These are phyloP conservation scores for Tuctoria greenei DNA, from an alignment of 176 grass and related monocot species.

Conservation along the genomic window DNA sequence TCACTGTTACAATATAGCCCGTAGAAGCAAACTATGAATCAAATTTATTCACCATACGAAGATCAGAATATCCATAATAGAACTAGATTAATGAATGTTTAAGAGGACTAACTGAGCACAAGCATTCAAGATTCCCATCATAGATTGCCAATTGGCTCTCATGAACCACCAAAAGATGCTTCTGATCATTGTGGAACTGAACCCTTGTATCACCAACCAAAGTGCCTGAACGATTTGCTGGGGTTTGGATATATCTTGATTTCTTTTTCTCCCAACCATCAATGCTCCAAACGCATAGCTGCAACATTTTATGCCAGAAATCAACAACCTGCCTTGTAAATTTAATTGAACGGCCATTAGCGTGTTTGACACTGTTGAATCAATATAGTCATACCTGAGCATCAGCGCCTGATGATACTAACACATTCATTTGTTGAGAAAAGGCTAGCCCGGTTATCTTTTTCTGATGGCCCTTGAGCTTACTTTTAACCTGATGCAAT, in stretches of 20 bases:
- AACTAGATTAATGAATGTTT: conserved; percentile 7
- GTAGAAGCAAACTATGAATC: not conserved
- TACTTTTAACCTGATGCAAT: conserved; percentile 74
- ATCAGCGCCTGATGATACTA: conserved; percentile 97
- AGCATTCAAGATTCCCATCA: conserved; percentile 89
- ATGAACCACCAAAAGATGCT: conserved; percentile 88
- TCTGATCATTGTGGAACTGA: conserved; percentile 96
- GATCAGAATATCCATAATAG: not conserved
- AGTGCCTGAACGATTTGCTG: conserved; percentile 55
- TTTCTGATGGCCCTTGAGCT: conserved; percentile 97
- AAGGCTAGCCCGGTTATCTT: conserved; percentile 97
- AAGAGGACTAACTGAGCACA: conserved; percentile 61
- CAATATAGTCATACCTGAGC: conserved; percentile 66
- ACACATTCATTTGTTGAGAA: conserved; percentile 84
- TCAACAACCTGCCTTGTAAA: not conserved
- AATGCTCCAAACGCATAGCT: conserved; percentile 95
- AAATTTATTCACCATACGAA: conserved; percentile 1
- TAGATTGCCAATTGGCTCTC: conserved; percentile 90
- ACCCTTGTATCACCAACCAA: conserved; percentile 95
- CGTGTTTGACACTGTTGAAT: not conserved
- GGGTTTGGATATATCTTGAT: conserved; percentile 74
- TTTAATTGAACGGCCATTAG: not conserved
- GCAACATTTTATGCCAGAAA: conserved; percentile 37
- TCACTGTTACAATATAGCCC: not conserved
- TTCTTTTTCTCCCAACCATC: conserved; percentile 99